Conservation (phyloP, 805 yeast genomes). For the Clavispora santaluciae region DNA sequence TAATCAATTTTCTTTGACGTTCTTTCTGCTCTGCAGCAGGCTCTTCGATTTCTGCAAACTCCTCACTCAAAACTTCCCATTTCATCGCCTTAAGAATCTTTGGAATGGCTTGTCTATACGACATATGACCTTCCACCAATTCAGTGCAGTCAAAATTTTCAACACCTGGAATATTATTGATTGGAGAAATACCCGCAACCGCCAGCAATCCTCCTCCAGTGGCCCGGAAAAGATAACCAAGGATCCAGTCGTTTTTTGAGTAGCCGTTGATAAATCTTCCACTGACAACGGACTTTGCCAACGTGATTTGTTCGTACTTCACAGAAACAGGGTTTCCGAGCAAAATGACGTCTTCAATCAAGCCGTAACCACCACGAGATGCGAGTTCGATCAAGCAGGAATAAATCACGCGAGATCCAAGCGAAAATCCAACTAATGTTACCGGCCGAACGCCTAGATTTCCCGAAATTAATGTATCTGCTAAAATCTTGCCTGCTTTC, state of each 20-base stretch:
- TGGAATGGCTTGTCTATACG: conserved; percentile 93
- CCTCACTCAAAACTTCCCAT: conserved; percentile 82
- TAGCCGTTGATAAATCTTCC: conserved; percentile 89
- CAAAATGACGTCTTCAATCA: conserved; percentile 80
- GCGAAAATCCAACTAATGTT: conserved; percentile 86
- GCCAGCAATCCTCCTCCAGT: conserved; percentile 89
- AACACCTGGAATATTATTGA: conserved; percentile 56
- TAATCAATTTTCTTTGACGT: conserved; percentile 73
- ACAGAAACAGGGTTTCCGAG: conserved; percentile 88
- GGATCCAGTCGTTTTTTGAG: conserved; percentile 90
- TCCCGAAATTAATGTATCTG: conserved; percentile 83
- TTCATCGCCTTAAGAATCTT: conserved; percentile 61
- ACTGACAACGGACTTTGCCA: conserved; percentile 81
- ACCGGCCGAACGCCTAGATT: conserved; percentile 91
- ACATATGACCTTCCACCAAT: conserved; percentile 91
- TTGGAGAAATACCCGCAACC: conserved; percentile 86
- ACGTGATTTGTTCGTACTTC: conserved; percentile 67
- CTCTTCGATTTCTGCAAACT: conserved; percentile 92
- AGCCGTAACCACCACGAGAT: conserved; percentile 77
- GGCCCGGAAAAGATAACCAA: conserved; percentile 92
- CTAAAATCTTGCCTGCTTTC: conserved; percentile 88
- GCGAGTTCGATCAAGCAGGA: conserved; percentile 87
- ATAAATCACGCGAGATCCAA: conserved; percentile 88
- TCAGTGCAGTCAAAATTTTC: conserved; percentile 89
- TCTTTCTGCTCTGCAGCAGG: conserved; percentile 87